Conservation (phyloP, 2,329 filamentous ascomycete genomes). For the Trichoderma sp. region DNA sequence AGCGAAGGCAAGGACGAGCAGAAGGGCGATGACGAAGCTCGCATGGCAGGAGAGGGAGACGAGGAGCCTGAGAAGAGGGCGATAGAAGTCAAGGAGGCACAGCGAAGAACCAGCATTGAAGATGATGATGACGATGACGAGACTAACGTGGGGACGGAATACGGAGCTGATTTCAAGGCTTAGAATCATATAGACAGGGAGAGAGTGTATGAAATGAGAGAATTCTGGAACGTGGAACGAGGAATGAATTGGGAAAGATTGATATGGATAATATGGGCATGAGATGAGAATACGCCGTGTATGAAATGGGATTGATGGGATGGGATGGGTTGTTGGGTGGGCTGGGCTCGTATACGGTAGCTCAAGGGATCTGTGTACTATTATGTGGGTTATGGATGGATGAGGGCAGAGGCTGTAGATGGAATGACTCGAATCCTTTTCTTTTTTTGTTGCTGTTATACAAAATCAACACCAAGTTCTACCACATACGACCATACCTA, state of each 20-base stretch:
- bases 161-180: conserved; percentile 27
- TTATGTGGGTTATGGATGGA: not conserved
- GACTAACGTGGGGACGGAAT: conserved; percentile 40
- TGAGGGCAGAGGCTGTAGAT: not conserved
- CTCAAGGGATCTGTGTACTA: not conserved
- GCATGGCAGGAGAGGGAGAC: conserved; percentile 29
- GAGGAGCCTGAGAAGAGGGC: conserved; percentile 39
- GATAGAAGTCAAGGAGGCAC: conserved; percentile 53
- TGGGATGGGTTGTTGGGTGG: not conserved
- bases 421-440: not conserved
- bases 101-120: conserved; percentile 56
- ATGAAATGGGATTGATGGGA: not conserved
- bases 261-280: not conserved
- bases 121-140: conserved; percentile 58
- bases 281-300: not conserved
- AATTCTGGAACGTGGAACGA: not conserved
- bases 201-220: conserved; percentile 3
- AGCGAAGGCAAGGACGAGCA: conserved; percentile 28
- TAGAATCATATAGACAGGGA: conserved; percentile 13
- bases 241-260: not conserved
- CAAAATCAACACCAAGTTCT: no score
- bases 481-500: no score
- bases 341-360: not conserved
- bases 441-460: not conserved
- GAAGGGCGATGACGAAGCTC: not conserved